Percentiles rank a stretch among this genome's conserved stretches.
Conservation (phyloP, 495 filamentous ascomycete genomes). For the Usnea hakonensis region DNA sequence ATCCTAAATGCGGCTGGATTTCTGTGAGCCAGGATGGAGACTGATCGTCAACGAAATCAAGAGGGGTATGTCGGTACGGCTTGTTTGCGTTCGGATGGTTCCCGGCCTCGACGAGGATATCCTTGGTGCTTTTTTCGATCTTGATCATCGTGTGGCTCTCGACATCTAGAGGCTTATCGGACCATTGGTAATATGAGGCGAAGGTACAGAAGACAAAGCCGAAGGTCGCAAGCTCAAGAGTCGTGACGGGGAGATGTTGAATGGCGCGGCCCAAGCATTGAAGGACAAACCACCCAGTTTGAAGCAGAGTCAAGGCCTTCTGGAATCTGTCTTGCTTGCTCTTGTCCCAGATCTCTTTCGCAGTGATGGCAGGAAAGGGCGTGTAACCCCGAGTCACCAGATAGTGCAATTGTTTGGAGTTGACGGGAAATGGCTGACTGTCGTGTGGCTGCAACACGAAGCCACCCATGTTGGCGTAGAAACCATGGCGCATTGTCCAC, state of each 20-base stretch:
- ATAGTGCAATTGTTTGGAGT: slow-evolving; percentile 29
- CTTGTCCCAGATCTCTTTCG: slow-evolving; percentile 26
- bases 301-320: slow-evolving; percentile 31
- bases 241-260: slow-evolving; percentile 27
- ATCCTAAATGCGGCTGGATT: slow-evolving; percentile 67
- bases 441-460: slow-evolving; percentile 27
- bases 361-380: slow-evolving; percentile 24
- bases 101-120: slow-evolving; percentile 24
- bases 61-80: slow-evolving; percentile 27
- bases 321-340: slow-evolving; percentile 30
- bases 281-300: slow-evolving; percentile 32
- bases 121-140: slow-evolving; percentile 16
- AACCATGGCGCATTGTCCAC: slow-evolving; percentile 33
- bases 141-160: slow-evolving; percentile 22
- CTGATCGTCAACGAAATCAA: slow-evolving; percentile 33
- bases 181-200: slow-evolving; percentile 32
- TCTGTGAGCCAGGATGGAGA: slow-evolving; percentile 56
- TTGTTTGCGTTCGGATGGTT: slow-evolving; percentile 14
- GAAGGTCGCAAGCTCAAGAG: slow-evolving; percentile 33
- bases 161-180: slow-evolving; percentile 34
- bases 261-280: slow-evolving; percentile 27
- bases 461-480: slow-evolving; percentile 38
- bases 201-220: slow-evolving; percentile 32
- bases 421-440: slow-evolving; percentile 27
- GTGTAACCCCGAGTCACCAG: slow-evolving; percentile 27